Evolutionary conservation across 441 rosid species (phyloP), one percentile per base, ranked within the genome.

Genomic region (Hura crepitans): DNA sequence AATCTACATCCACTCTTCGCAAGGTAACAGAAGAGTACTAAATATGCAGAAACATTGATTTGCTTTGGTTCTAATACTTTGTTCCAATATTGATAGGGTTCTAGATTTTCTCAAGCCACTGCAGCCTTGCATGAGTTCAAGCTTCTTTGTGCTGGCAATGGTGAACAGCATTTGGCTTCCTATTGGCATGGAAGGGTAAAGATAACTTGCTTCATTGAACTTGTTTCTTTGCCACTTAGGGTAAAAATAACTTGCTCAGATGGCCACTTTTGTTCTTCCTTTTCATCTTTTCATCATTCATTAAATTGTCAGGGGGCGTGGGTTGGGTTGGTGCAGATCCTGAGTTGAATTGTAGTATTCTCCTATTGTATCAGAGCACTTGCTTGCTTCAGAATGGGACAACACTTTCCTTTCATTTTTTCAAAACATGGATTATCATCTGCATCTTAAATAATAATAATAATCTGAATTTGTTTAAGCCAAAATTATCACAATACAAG

Each of bases 181-280:
- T 90, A 85, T 81, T 89, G 93, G 96, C 88, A 77, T 75, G 99
- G 99, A 83, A 89, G 95, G 96, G 98, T 91, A 87, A 5, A 70
- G 47, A 54, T 66, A 70, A 66, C 14, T 70, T 28, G n/a, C 1
- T 69, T 35, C 11, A 18, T 55, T 1, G 33, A 15, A n/a, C 13
- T 7, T 60, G 49, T 31, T 69, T 59, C 33, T 46, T 70, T 60
- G 23, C 57, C 30, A n/a, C 25, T 33, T 23, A 46, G 31, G n/a
- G n/a, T n/a, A n/a, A n/a, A n/a, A n/a, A n/a, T n/a, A n/a, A 27
- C 37, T 33, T 42, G 37, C 49, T 49, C 31, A 23, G 66, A 70
- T 33, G 11, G 47, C 50, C 60, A 60, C 25, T 33, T 60, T 17
- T 37, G 30, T 31, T 6, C 6, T 27, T 31, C 27, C 25, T 18